phyloP scores from a whole-genome alignment of 495 filamentous ascomycete genomes.

The Arthonia radiata region DNA sequence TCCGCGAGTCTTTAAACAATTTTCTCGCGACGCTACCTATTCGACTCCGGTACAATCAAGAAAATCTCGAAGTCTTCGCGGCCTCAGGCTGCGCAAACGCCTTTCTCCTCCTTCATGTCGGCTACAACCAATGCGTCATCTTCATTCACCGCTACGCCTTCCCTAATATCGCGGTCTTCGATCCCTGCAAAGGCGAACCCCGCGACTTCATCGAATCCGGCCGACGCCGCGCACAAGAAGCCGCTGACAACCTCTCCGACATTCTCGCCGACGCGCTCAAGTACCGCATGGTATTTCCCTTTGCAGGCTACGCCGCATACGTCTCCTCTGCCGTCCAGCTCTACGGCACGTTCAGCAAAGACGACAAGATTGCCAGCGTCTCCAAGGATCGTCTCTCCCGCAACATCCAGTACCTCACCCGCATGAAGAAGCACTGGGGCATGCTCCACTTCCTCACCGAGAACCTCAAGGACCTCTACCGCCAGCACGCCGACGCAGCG shows the following conservation, averaged over 20 bases:
- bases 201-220: slow-evolving; percentile 56
- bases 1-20: slow-evolving; percentile 45
- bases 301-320: slow-evolving; percentile 86
- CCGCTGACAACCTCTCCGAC: slow-evolving; percentile 73
- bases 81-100: slow-evolving; percentile 70
- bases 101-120: slow-evolving; percentile 83
- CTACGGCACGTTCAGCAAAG: slow-evolving; percentile 70
- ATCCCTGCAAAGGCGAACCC: slow-evolving; percentile 50
- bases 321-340: slow-evolving; percentile 80
- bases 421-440: slow-evolving; percentile 94
- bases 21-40: slow-evolving; percentile 47
- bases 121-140: slow-evolving; percentile 66
- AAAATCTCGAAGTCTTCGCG: slow-evolving; percentile 68
- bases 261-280: slow-evolving; percentile 58
- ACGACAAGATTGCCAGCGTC: slow-evolving; percentile 42
- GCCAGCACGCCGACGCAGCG: slow-evolving; percentile 62
- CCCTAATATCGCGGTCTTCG: slow-evolving; percentile 38
- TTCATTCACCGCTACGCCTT: slow-evolving; percentile 80
- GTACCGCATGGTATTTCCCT: slow-evolving; percentile 66
- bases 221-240: slow-evolving; percentile 50
- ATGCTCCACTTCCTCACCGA: slow-evolving; percentile 94
- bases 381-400: slow-evolving; percentile 71
- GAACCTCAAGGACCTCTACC: slow-evolving; percentile 75
- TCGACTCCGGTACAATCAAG: slow-evolving; percentile 40
- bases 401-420: slow-evolving; percentile 71